Evolutionary conservation across 148 eudicot species (phyloP).

Genomic region (Heliamphora exappendiculata): DNA sequence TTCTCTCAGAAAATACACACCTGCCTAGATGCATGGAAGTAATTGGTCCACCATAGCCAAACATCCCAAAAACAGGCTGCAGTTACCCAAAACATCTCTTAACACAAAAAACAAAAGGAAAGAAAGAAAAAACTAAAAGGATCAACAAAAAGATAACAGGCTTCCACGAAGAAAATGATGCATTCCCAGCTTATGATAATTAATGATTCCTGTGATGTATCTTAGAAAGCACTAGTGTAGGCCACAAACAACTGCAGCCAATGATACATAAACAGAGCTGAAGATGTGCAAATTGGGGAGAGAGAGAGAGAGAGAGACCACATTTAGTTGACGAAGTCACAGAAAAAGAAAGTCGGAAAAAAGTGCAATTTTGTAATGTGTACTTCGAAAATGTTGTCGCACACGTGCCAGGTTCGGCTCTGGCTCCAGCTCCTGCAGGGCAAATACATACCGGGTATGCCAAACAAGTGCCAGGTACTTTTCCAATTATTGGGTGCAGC

Average conservation of each 20-base stretch:
- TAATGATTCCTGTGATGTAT: conserved; percentile 1
- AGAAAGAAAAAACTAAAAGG: no score
- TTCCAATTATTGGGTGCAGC: no score
- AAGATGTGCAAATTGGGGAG: neutral
- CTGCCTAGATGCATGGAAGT: conserved; percentile 80
- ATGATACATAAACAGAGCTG: neutral
- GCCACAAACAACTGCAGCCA: neutral
- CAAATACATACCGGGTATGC: no score
- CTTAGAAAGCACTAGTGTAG: neutral
- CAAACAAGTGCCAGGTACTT: no score
- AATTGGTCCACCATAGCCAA: conserved; percentile 72
- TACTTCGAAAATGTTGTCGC: no score
- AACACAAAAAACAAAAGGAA: neutral
- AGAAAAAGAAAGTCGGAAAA: no score
- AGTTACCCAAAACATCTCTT: conserved; percentile 9
- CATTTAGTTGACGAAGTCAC: neutral
- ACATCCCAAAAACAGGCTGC: conserved; percentile 90
- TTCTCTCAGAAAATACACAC: conserved; percentile 23
- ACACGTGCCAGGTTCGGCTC: no score
- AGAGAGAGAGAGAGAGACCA: neutral
- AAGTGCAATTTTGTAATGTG: no score
- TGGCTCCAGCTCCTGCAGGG: no score
- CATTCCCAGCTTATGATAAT: neutral
- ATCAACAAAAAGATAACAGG: neutral
- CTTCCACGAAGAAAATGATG: neutral